A percentile compares a stretch with the other conserved stretches of the same genome.
Conservation (phyloP, 1,284 basidiomycete species). For the Gymnopus androsaceus region DNA sequence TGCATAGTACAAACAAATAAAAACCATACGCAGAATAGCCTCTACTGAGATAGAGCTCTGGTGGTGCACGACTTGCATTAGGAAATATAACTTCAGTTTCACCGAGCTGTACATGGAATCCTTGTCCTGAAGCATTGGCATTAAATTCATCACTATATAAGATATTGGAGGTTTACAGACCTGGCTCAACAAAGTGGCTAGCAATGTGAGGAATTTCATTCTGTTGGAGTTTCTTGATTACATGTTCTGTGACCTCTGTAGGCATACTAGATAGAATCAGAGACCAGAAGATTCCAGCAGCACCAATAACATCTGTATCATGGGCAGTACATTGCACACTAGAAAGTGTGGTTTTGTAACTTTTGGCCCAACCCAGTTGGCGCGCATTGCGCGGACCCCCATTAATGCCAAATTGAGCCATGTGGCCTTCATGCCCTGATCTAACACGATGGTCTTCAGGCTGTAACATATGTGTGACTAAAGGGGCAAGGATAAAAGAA, state of each 20-base stretch:
- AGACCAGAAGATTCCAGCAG: background rate
- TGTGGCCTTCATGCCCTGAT: background rate
- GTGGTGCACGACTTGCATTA: background rate
- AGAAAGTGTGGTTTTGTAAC: background rate
- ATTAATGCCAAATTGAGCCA: background rate
- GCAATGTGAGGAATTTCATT: background rate
- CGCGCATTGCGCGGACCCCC: background rate
- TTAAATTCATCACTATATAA: background rate
- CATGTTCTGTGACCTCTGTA: background rate
- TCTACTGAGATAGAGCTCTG: background rate
- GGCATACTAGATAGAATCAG: background rate
- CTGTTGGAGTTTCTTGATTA: background rate
- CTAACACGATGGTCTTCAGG: background rate
- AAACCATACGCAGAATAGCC: background rate
- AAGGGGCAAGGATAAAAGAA: no score
- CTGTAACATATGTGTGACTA: no score
- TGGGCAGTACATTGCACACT: background rate
- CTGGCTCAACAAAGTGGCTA: background rate
- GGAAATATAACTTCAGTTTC: background rate
- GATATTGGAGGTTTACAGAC: background rate
- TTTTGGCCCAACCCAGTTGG: background rate
- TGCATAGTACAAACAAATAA: no score
- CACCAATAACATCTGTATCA: background rate
- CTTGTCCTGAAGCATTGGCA: background rate
- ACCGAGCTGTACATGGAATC: background rate